Base-by-base conservation (phyloP, 1,139 yeast genomes). In the Scheffersomyces stambukii region DNA sequence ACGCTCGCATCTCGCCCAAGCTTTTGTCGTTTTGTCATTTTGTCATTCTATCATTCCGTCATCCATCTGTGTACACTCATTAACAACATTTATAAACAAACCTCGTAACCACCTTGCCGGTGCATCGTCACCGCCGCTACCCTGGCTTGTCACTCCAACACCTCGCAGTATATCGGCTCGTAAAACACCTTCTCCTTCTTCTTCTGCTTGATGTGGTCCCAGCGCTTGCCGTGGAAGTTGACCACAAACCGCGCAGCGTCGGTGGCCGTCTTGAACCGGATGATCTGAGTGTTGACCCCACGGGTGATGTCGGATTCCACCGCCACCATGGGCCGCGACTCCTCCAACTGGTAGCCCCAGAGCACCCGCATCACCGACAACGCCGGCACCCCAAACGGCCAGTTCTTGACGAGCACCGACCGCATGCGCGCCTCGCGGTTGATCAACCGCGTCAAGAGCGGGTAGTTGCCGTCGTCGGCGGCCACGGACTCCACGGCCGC, bases 191-290 rank as follows among this genome's bases (percentile, higher is more conserved):
- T 50, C 12, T 52, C 43, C 8, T 15, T 30, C 6, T 28, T 13
- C 13, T 27, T 23, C 7, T 46, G 43, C 31, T 54, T 53, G 27
- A 57, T 43, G 7, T 48, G 43, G 13, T 59, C 62, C 71, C 72
- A 66, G 24, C 44, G 46, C 28, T 58, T 63, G 5, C 80, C 77
- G 48, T 81, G 73, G 46, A 60, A 69, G 36, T 70, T 70, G n/a
- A 75, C 50, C 2, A 70, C 74, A 39, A 79, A 75, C 28, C 81
- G 48, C 18, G 42, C 46, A 0, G 88, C 81, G 38, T 73, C 75
- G 3, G 54, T 48, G n/a, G 45, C 47, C 37, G 63, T 62, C 9
- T 59, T 57, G 45, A 81, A 80, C 25, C 72, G 52, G 5, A 81
- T 50, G 8, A 79, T 50, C 11, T 47, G 48, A 4, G 51, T 24